Conservation (phyloP, 345 rosid genomes). For the Cardiospermum halicacabum region DNA sequence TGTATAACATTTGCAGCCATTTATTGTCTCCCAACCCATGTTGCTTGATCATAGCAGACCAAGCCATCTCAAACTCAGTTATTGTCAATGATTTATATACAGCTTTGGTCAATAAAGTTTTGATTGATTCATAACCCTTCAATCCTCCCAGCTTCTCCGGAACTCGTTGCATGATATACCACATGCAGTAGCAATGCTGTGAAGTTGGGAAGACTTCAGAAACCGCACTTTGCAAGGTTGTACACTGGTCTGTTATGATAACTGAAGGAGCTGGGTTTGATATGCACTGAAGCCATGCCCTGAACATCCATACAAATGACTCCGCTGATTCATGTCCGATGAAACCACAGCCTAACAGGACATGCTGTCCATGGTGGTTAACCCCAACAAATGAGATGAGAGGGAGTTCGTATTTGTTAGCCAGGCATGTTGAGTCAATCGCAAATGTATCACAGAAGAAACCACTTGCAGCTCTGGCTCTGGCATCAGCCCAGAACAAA, state of each 20-base stretch:
- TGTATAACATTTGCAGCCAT: slow-evolving; percentile 45
- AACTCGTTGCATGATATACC: slow-evolving; percentile 46
- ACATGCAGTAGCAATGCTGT: slow-evolving; percentile 36
- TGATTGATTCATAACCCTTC: slow-evolving; percentile 40
- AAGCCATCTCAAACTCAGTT: slow-evolving; percentile 43
- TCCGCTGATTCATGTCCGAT: slow-evolving; percentile 46
- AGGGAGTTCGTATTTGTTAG: slow-evolving; percentile 47
- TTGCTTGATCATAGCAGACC: slow-evolving; percentile 38
- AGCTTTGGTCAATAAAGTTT: slow-evolving; percentile 31
- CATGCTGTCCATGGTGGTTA: slow-evolving; percentile 46
- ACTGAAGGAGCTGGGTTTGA: slow-evolving; percentile 40
- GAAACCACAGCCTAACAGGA: slow-evolving; percentile 52
- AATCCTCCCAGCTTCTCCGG: slow-evolving; percentile 51
- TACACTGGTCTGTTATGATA: slow-evolving; percentile 45
- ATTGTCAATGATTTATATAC: slow-evolving; percentile 44
- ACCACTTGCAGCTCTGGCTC: slow-evolving; percentile 36
- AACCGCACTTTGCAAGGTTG: slow-evolving; percentile 40
- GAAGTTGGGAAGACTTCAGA: slow-evolving; percentile 44
- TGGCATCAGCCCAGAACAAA: slow-evolving; percentile 53
- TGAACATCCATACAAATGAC: slow-evolving; percentile 44
- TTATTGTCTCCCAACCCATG: slow-evolving; percentile 42
- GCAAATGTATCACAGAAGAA: slow-evolving; percentile 39
- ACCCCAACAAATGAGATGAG: slow-evolving; percentile 48
- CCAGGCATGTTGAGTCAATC: slow-evolving; percentile 44
- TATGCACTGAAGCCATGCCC: slow-evolving; percentile 57